Conservation (phyloP, 441 rosid genomes). For the Mallotus repandus region DNA sequence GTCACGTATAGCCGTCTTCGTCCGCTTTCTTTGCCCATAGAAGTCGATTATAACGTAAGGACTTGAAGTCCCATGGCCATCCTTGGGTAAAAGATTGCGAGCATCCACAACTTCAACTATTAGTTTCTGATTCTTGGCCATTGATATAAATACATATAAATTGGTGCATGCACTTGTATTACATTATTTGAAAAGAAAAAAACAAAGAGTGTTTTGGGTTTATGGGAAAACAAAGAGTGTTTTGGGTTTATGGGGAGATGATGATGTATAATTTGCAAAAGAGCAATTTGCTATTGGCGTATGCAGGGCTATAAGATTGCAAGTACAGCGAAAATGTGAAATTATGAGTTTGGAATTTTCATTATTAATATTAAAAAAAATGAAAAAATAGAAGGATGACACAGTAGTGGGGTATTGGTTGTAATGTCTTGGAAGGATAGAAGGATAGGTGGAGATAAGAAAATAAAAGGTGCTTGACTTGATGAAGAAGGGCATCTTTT, state of each 20-base stretch:
- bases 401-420: slow-evolving; percentile 1
- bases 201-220: background rate
- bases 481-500: no score
- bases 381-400: background rate
- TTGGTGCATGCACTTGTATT: no score
- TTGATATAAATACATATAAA: slow-evolving; percentile 7
- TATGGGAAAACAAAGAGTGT: background rate
- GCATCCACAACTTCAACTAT: slow-evolving; percentile 77
- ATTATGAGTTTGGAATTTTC: background rate
- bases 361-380: background rate
- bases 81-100: slow-evolving; percentile 69
- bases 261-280: no score
- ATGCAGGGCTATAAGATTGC: background rate
- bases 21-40: slow-evolving; percentile 70
- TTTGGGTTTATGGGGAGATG: background rate
- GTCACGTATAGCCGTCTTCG: slow-evolving; percentile 63
- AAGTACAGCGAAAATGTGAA: no score
- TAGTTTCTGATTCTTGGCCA: slow-evolving; percentile 49
- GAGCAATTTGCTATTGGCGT: no score
- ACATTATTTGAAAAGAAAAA: background rate
- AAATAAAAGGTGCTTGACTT: no score
- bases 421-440: background rate
- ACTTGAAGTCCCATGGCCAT: slow-evolving; percentile 90
- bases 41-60: slow-evolving; percentile 83
- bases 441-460: no score